Evolutionary conservation across 2,329 filamentous ascomycete species (phyloP).

Genomic region (Cordyceps javanica): DNA sequence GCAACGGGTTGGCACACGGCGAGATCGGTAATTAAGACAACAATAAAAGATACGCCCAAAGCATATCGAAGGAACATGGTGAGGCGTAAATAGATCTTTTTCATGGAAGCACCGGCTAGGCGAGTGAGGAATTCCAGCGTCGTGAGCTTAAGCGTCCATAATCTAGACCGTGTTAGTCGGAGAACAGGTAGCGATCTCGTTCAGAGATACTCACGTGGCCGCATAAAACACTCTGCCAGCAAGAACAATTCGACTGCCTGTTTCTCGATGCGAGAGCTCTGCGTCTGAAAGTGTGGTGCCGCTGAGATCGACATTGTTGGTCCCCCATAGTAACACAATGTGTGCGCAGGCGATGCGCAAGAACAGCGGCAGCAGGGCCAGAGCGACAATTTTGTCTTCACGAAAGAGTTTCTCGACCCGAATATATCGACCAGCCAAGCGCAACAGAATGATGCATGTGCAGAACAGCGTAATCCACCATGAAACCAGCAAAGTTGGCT

Average conservation of each 20-base stretch:
- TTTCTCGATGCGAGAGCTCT: slow-evolving; percentile 54
- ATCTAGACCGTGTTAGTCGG: slow-evolving; percentile 40
- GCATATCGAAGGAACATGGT: slow-evolving; percentile 66
- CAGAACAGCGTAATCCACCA: slow-evolving; percentile 89
- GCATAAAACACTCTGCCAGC: slow-evolving; percentile 77
- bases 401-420: slow-evolving; percentile 75
- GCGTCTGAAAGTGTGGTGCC: slow-evolving; percentile 41
- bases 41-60: slow-evolving; percentile 67
- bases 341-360: slow-evolving; percentile 77
- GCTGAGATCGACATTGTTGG: slow-evolving; percentile 69
- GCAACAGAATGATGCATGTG: slow-evolving; percentile 69
- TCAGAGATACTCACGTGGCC: slow-evolving; percentile 58
- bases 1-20: slow-evolving; percentile 69
- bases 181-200: neutral
- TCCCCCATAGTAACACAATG: slow-evolving; percentile 75
- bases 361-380: slow-evolving; percentile 70
- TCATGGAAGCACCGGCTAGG: slow-evolving; percentile 73
- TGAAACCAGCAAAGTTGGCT: slow-evolving; percentile 80
- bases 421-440: slow-evolving; percentile 72
- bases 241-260: slow-evolving; percentile 74
- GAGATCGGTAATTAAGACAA: slow-evolving; percentile 71
- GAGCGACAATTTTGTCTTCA: slow-evolving; percentile 78
- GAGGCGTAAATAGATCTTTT: slow-evolving; percentile 61
- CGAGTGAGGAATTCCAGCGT: slow-evolving; percentile 86
- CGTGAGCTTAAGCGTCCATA: slow-evolving; percentile 85